These are phyloP conservation scores for Golubevia sp. DNA, from an alignment of 1,284 basidiomycete genomes.

Conservation along the genomic window DNA sequence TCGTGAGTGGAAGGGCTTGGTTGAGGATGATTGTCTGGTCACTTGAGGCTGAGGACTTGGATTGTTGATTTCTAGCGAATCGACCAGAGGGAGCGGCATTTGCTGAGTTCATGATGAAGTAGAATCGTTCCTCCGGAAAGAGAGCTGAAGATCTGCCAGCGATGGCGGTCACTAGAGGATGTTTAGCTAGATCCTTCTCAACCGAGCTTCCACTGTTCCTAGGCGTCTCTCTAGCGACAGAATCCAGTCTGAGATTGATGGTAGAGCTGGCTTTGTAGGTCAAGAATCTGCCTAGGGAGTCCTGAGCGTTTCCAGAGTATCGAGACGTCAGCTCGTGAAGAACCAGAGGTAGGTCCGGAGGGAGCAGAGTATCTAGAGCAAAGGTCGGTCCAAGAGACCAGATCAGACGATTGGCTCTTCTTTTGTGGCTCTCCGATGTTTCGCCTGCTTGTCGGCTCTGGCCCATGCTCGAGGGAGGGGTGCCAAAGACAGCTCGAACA, in stretches of 20 bases:
- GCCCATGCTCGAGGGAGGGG: conserved; percentile 14
- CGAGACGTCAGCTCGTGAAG: conserved; percentile 31
- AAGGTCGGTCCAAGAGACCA: conserved; percentile 44
- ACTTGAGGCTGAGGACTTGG: conserved; percentile 1
- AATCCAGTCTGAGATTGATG: conserved; percentile 40
- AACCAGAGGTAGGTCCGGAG: conserved; percentile 36
- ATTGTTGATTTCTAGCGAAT: background rate
- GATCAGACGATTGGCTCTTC: conserved; percentile 17
- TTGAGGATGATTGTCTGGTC: conserved; percentile 33
- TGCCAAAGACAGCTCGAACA: conserved; percentile 32
- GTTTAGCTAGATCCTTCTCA: conserved; percentile 27
- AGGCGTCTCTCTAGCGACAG: conserved; percentile 15
- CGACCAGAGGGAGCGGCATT: conserved; percentile 17
- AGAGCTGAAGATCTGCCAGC: conserved; percentile 26
- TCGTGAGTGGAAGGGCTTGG: conserved; percentile 23
- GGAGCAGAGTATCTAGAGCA: conserved; percentile 34
- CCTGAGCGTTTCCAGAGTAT: conserved; percentile 45
- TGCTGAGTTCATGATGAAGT: conserved; percentile 33
- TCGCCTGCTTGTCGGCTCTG: background rate
- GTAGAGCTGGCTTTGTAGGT: conserved; percentile 37
- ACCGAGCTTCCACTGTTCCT: conserved; percentile 3
- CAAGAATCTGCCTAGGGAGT: conserved; percentile 44
- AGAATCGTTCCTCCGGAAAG: conserved; percentile 29
- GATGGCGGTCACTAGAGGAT: conserved; percentile 37
- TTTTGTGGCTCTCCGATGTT: background rate